Percentiles rank a stretch among this genome's conserved stretches.
Evolutionary conservation across 148 eudicot species (phyloP).

Genomic region (Arctostaphylos glauca): DNA sequence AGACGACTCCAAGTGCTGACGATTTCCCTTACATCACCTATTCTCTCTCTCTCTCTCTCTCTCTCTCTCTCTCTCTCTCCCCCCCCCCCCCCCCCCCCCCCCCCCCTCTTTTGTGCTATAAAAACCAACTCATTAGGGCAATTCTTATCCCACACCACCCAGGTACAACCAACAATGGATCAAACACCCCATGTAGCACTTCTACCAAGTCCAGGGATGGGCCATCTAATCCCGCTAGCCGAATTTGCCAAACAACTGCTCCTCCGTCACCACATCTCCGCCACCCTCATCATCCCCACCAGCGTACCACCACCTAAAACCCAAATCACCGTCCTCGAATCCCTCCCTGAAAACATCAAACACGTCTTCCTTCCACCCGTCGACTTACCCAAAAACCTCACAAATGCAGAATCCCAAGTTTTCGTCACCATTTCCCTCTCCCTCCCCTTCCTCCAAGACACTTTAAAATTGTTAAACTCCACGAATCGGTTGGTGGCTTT

Average conservation of each 20-base stretch:
- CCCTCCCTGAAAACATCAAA: background rate
- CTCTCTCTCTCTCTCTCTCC: no score
- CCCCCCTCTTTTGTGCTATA: no score
- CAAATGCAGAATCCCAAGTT: background rate
- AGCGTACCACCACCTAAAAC: background rate
- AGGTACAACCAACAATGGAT: no score
- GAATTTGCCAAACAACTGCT: conserved; percentile 30
- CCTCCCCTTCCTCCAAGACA: background rate
- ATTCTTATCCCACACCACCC: no score
- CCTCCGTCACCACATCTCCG: background rate
- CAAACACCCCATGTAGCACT: conserved; percentile 2
- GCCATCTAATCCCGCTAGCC: conserved; percentile 29
- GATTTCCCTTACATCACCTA: no score
- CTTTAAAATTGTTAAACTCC: background rate
- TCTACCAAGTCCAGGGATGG: conserved; percentile 36
- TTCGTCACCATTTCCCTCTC: background rate
- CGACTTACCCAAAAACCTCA: background rate
- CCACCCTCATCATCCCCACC: background rate
- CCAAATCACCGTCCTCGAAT: background rate
- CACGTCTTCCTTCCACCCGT: conserved; percentile 12
- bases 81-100: no score
- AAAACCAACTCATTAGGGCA: no score
- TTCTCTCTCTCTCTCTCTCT: no score
- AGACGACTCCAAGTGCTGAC: no score
- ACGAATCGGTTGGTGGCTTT: background rate